Conservation (phyloP, 1,284 basidiomycete genomes). For the Microbotryum violaceum region DNA sequence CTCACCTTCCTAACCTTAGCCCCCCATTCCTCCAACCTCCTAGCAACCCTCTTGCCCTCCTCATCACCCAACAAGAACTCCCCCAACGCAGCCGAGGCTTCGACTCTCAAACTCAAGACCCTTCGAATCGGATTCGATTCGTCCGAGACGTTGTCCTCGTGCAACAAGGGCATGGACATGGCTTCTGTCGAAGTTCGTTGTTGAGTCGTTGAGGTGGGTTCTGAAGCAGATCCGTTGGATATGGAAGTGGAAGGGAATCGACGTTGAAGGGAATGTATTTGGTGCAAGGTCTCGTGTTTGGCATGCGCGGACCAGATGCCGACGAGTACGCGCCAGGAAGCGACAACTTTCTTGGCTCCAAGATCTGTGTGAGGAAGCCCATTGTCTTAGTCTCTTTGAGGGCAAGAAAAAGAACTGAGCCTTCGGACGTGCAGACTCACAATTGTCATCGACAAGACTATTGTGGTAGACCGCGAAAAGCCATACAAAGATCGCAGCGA, state of each 20-base stretch:
- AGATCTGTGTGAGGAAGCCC: neutral
- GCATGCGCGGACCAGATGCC: conserved; percentile 76
- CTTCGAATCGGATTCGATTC: conserved; percentile 5
- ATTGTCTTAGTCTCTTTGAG: too few species aligned
- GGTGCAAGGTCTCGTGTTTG: conserved; percentile 18
- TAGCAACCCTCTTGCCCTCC: too few species aligned
- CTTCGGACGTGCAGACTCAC: neutral
- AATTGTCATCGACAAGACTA: conserved; percentile 62
- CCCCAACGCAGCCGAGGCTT: conserved; percentile 5
- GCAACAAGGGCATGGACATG: neutral
- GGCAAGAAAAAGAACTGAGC: too few species aligned
- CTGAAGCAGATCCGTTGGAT: conserved; percentile 7
- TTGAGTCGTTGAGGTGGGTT: neutral
- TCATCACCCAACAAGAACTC: conserved; percentile 1
- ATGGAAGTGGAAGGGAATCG: conserved; percentile 4
- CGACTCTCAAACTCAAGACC: conserved; percentile 7
- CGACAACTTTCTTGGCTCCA: conserved; percentile 61
- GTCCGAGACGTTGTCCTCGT: neutral
- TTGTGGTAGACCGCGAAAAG: conserved; percentile 73
- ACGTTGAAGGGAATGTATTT: neutral
- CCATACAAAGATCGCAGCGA: conserved; percentile 49
- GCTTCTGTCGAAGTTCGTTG: neutral
- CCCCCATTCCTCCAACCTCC: too few species aligned
- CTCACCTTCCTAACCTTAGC: too few species aligned
- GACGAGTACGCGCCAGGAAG: conserved; percentile 81